A percentile compares a stretch with the other conserved stretches of the same genome.
phyloP scores from a whole-genome alignment of 179 eudicot genomes.

The Beta macrorhiza region DNA sequence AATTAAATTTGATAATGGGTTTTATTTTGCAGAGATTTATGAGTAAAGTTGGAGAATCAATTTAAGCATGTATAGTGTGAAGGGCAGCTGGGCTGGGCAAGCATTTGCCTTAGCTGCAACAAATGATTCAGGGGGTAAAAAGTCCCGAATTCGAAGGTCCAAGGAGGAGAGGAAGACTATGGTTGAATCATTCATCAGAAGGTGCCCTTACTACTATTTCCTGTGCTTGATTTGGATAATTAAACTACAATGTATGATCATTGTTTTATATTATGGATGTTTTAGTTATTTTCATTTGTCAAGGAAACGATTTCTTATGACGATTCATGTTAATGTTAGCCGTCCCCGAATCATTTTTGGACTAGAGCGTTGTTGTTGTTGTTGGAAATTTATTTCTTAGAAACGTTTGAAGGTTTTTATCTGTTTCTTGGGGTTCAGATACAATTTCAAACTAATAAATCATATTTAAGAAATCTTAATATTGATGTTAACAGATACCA shows the following conservation, averaged over 20 bases:
- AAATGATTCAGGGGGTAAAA: slow-evolving; percentile 64
- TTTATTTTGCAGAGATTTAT: slow-evolving; percentile 14
- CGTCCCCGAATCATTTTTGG: too few relatives aligned
- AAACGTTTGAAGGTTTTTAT: too few relatives aligned
- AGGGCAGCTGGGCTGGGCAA: slow-evolving; percentile 75
- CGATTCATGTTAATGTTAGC: too few relatives aligned
- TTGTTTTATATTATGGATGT: background rate
- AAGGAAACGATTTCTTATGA: too few relatives aligned
- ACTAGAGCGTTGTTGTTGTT: too few relatives aligned
- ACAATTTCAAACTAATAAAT: background rate
- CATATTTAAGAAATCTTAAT: background rate
- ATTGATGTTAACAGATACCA: slow-evolving; percentile 57
- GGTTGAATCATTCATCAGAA: slow-evolving; percentile 77
- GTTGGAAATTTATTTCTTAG: too few relatives aligned
- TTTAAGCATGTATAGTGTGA: slow-evolving; percentile 54
- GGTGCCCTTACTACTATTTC: slow-evolving; percentile 34
- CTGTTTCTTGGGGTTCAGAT: too few relatives aligned
- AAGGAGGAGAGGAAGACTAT: slow-evolving; percentile 86
- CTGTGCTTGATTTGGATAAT: background rate
- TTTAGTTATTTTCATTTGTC: background rate
- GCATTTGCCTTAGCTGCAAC: slow-evolving; percentile 67
- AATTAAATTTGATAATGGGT: background rate
- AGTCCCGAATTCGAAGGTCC: slow-evolving; percentile 68
- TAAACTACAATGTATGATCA: background rate
- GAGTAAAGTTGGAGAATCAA: slow-evolving; percentile 14